Base-by-base conservation (phyloP, 2,329 filamentous ascomycete genomes). In the Huntiella decipiens region DNA sequence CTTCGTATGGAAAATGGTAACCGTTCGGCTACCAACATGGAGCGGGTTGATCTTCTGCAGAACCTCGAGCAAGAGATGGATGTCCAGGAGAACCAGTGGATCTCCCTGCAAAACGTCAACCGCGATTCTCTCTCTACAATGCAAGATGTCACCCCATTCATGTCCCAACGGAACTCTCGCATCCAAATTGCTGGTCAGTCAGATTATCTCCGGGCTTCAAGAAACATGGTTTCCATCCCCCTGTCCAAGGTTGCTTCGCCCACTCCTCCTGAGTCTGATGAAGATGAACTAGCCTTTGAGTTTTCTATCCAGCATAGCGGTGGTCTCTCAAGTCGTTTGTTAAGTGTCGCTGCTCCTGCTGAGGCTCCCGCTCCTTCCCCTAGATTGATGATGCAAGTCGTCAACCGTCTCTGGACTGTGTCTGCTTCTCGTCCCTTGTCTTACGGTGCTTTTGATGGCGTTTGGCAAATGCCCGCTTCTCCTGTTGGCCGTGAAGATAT, bases 31-130 rank as follows among this genome's bases (percentile, higher is more conserved):
- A 37, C 38, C 2, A 16, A 38, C 17, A 35, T 28, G 10, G 43
- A 43, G 28, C 48, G 45, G 13, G 32, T 42, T 40, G 64, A 62
- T 32, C 62, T 77, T 3, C 60, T 80, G 1, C 67, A 72, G 31
- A 68, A 74, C 49, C 60, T 80, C 1, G 76, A 80, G 54, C 63
- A 61, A 50, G 76, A 80, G 56, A 73, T 79, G 66, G 71, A 68
- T 1, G 57, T 66, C 51, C 70, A 79, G 54, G 72, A 76, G 54
- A 64, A 64, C 45, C 67, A 70, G 52, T 79, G 75, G 76, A 66
- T 70, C 47, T 60, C 67, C 43, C 66, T 78, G 59, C 71, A 73
- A 47, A 60, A 66, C 19, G 66, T 68, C 34, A 60, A 62, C 44
- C 66, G 66, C 47, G 65, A 70, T 52, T 74, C 71, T 4, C 54